phyloP scores from a whole-genome alignment of 805 yeast genomes.

The Starmerella scarabaei region DNA sequence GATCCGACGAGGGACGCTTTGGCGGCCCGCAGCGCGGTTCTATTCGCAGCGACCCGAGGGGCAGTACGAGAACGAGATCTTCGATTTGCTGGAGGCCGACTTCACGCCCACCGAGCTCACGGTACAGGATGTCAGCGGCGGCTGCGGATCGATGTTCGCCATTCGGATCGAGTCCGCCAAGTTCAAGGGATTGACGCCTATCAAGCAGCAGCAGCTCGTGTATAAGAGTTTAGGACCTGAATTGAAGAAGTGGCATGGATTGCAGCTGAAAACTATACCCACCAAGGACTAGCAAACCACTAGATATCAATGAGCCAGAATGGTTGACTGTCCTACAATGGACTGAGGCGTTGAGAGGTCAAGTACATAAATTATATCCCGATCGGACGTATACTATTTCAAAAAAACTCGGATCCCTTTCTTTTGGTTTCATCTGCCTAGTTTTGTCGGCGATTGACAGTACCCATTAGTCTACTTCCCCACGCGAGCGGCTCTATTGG shows the following conservation, averaged over 20 bases:
- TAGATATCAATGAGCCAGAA: too few species aligned
- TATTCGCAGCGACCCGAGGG: constrained; percentile 12
- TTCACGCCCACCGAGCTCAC: constrained; percentile 49
- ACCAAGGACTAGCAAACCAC: constrained; percentile 7
- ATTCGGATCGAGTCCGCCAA: constrained; percentile 57
- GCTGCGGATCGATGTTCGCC: constrained; percentile 97
- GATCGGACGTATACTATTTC: too few species aligned
- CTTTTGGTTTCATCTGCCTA: too few species aligned
- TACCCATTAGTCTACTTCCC: too few species aligned
- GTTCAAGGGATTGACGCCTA: constrained; percentile 70
- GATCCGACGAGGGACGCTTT: background rate
- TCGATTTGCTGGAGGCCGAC: constrained; percentile 38
- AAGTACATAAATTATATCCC: too few species aligned
- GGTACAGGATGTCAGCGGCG: constrained; percentile 81
- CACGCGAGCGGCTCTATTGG: too few species aligned
- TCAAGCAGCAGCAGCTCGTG: constrained; percentile 86
- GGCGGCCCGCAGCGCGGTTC: constrained; percentile 1
- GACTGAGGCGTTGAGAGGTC: too few species aligned
- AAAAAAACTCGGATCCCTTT: too few species aligned
- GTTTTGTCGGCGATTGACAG: too few species aligned
- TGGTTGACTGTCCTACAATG: too few species aligned
- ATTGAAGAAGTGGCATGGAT: constrained; percentile 85
- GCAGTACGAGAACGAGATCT: constrained; percentile 50
- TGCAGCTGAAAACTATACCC: constrained; percentile 68
- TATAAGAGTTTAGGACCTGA: constrained; percentile 73